Percentiles rank a stretch among this genome's conserved stretches.
Conservation (phyloP, 2,329 filamentous ascomycete species). For the Neonectria sp. region DNA sequence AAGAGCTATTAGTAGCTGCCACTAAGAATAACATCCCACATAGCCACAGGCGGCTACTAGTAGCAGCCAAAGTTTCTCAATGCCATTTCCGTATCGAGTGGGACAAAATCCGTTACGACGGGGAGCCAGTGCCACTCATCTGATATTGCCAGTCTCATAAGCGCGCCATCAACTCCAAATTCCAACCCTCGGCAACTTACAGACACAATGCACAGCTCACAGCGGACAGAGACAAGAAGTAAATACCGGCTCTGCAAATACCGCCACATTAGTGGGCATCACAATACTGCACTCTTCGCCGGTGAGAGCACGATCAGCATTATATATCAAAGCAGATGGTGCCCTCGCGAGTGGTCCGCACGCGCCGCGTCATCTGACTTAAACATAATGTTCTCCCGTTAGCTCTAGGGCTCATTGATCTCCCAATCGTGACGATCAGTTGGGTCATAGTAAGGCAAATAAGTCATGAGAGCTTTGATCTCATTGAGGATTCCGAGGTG, state of each 20-base stretch:
- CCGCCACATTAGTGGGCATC: not conserved
- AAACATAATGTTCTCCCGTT: no score
- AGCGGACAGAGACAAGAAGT: not conserved
- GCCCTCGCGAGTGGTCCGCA: no score
- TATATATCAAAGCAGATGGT: not conserved
- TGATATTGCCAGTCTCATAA: not conserved
- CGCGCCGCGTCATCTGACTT: no score
- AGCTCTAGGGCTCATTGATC: no score
- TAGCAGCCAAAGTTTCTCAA: not conserved
- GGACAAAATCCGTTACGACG: not conserved
- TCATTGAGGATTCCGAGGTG: no score
- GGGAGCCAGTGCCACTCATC: not conserved
- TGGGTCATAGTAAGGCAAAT: no score
- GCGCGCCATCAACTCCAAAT: not conserved
- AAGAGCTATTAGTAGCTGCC: no score
- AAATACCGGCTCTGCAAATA: not conserved
- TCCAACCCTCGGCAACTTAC: not conserved
- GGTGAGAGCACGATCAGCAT: slow-evolving; percentile 2
- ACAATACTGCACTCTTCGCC: not conserved
- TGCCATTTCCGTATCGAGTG: not conserved
- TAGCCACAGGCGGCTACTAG: no score
- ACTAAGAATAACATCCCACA: no score
- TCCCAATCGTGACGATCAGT: no score
- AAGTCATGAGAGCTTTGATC: no score
- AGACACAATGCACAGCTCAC: not conserved